Evolutionary conservation across 768 basidiomycete genomes (phyloP).

Genomic region (Mycena maculata): DNA sequence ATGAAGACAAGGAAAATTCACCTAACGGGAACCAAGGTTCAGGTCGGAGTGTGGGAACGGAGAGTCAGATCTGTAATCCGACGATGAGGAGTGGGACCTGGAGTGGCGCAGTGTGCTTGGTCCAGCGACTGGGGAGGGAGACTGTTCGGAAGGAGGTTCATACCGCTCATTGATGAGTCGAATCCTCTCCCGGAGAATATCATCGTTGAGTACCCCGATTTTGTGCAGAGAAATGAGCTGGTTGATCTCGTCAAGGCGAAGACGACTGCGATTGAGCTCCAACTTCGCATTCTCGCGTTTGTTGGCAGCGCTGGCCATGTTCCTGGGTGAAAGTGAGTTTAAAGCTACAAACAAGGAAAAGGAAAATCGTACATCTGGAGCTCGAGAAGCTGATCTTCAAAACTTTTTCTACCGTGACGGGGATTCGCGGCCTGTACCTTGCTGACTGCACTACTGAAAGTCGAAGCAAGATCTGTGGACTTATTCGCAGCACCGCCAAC

Average conservation of each 20-base stretch:
- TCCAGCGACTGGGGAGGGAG: too few species aligned
- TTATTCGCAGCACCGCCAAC: neutral
- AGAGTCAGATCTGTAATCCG: too few species aligned
- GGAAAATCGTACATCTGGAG: slow-evolving; percentile 24
- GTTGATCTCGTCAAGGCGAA: neutral
- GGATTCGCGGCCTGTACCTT: slow-evolving; percentile 13
- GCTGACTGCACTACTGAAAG: slow-evolving; percentile 3
- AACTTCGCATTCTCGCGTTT: neutral
- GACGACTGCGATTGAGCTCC: neutral
- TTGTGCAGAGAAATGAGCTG: neutral
- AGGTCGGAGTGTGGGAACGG: too few species aligned
- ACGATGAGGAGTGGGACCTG: too few species aligned
- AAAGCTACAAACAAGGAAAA: neutral
- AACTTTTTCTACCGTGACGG: slow-evolving; percentile 9
- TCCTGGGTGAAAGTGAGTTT: neutral
- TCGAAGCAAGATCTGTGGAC: neutral
- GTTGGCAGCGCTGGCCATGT: neutral
- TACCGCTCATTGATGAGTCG: neutral
- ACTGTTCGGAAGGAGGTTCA: too few species aligned
- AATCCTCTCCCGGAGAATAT: neutral
- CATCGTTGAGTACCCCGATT: neutral
- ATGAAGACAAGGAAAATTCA: too few species aligned
- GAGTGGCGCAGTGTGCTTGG: too few species aligned
- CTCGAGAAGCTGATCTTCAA: slow-evolving; percentile 23
- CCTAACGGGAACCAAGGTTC: too few species aligned